These are phyloP conservation scores for Adansonia digitata DNA, from an alignment of 345 rosid species.

Conservation along the genomic window DNA sequence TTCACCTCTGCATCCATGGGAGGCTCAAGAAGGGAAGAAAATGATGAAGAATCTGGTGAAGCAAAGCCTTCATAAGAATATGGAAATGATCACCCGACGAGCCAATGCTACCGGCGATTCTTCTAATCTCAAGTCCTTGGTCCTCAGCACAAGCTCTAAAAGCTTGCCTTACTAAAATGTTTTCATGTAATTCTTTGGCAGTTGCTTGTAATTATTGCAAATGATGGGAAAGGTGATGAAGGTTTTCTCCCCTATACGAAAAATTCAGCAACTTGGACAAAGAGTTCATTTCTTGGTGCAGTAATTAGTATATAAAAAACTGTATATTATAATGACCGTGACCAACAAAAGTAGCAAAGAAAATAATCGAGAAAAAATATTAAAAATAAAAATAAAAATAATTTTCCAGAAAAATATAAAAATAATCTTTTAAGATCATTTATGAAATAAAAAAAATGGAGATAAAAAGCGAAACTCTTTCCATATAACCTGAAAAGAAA, in stretches of 20 bases:
- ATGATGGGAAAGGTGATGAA: conserved; percentile 6
- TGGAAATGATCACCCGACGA: conserved; percentile 80
- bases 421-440: too few relatives aligned
- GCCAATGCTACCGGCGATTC: conserved; percentile 46
- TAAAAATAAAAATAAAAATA: too few relatives aligned
- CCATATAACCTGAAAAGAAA: not conserved
- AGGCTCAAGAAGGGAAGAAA: conserved; percentile 59
- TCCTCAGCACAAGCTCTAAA: conserved; percentile 76
- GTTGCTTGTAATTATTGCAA: conserved; percentile 1
- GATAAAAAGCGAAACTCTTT: too few relatives aligned
- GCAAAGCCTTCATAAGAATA: conserved; percentile 78
- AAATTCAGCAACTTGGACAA: not conserved
- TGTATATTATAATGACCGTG: conserved; percentile 17
- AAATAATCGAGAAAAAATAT: not conserved
- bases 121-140: conserved; percentile 58
- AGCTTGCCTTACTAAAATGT: conserved; percentile 69
- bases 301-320: not conserved
- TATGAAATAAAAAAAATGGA: too few relatives aligned
- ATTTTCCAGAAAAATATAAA: too few relatives aligned
- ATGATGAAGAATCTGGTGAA: conserved; percentile 79
- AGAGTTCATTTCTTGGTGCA: conserved; percentile 23
- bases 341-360: not conserved
- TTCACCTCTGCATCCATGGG: conserved; percentile 50
- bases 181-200: conserved; percentile 9
- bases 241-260: not conserved